A percentile compares a stretch with the other conserved stretches of the same genome.
These are phyloP conservation scores for Lupinus albus DNA, from an alignment of 306 rosid species.

Conservation along the genomic window DNA sequence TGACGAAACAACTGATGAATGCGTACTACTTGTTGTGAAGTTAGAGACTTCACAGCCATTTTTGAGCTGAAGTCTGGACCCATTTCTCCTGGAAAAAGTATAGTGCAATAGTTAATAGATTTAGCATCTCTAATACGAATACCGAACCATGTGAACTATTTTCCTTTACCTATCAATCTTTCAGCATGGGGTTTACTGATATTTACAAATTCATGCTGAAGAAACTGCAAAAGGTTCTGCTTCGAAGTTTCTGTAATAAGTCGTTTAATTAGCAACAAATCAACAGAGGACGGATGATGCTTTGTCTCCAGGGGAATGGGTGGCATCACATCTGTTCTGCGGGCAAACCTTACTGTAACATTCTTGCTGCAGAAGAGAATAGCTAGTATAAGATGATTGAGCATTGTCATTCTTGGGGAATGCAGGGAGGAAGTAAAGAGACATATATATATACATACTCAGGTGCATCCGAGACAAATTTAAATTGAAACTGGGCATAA, in stretches of 20 bases:
- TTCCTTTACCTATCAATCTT: constrained; percentile 75
- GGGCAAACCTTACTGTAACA: constrained; percentile 77
- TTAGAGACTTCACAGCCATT: constrained; percentile 74
- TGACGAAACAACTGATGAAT: constrained; percentile 95
- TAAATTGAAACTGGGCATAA: constrained; percentile 71
- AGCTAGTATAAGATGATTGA: constrained; percentile 36
- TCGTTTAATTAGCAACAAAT: constrained; percentile 84
- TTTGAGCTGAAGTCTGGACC: constrained; percentile 81
- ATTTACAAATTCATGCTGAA: constrained; percentile 92
- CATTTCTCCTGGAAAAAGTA: constrained; percentile 72
- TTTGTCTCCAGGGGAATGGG: constrained; percentile 91
- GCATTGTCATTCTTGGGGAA: constrained; percentile 1
- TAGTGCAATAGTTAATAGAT: constrained; percentile 19
- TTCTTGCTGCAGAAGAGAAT: constrained; percentile 69
- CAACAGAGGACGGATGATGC: constrained; percentile 94
- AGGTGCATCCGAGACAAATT: constrained; percentile 72
- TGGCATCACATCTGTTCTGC: constrained; percentile 98
- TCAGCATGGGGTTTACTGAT: constrained; percentile 86
- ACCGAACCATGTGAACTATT: constrained; percentile 23
- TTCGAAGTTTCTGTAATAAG: constrained; percentile 83
- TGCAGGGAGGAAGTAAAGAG: constrained; percentile 28
- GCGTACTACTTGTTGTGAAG: constrained; percentile 91
- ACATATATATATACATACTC: constrained; percentile 67
- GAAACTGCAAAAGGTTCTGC: constrained; percentile 85
- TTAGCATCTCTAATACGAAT: constrained; percentile 6